Percentiles rank a stretch among this genome's conserved stretches.
Evolutionary conservation across 2,329 filamentous ascomycete species (phyloP).

Genomic region (Ophiostoma sp.): DNA sequence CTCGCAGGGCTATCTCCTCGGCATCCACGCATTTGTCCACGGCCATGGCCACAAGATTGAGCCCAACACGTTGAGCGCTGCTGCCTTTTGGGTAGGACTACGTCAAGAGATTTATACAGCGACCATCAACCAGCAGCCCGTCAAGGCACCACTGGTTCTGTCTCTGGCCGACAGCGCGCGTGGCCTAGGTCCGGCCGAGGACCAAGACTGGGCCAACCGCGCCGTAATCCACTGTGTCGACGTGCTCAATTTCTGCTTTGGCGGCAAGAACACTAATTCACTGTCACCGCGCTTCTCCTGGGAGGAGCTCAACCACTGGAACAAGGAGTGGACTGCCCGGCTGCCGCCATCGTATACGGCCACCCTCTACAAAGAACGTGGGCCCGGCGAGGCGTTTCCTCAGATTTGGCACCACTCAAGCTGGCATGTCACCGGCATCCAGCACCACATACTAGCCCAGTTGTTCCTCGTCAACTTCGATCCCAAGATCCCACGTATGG

Average conservation of each 20-base stretch:
- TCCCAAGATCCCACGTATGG: constrained; percentile 53
- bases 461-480: constrained; percentile 59
- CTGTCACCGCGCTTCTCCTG: constrained; percentile 38
- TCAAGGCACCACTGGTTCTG: constrained; percentile 52
- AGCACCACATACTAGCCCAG: constrained; percentile 59
- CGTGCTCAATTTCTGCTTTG: constrained; percentile 63
- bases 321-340: constrained; percentile 47
- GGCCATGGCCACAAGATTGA: constrained; percentile 43
- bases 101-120: constrained; percentile 62
- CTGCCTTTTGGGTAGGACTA: constrained; percentile 59
- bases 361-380: constrained; percentile 48
- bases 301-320: constrained; percentile 47
- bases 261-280: constrained; percentile 37
- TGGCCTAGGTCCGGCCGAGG: constrained; percentile 49
- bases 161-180: constrained; percentile 49
- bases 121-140: constrained; percentile 47
- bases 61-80: constrained; percentile 48
- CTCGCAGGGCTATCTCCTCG: constrained; percentile 49
- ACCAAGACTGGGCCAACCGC: constrained; percentile 61
- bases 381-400: constrained; percentile 51
- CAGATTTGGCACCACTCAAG: constrained; percentile 58
- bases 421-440: constrained; percentile 60
- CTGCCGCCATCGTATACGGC: constrained; percentile 57
- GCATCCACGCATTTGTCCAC: constrained; percentile 50
- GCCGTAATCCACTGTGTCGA: constrained; percentile 64